Evolutionary conservation across 2,329 filamentous ascomycete species (phyloP).

Genomic region (Cadophora sp.): DNA sequence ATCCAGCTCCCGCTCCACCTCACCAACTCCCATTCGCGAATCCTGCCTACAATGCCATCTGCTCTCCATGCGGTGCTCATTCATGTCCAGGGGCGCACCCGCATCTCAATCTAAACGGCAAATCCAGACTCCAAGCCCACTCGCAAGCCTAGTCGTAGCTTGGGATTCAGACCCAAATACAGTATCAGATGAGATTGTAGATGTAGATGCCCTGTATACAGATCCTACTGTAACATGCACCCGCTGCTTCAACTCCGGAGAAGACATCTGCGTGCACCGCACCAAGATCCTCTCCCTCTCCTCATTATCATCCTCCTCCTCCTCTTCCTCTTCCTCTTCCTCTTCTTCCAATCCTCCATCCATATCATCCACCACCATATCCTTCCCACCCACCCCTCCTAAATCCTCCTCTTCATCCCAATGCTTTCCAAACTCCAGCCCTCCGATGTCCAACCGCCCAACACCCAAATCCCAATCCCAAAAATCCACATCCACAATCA

Average conservation of each 20-base stretch:
- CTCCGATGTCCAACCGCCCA: too few species aligned
- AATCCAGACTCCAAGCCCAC: not conserved
- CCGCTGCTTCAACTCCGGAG: constrained; percentile 4
- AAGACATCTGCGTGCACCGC: constrained; percentile 15
- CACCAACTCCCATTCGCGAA: not conserved
- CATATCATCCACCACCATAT: not conserved
- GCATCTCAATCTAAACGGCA: not conserved
- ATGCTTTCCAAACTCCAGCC: too few species aligned
- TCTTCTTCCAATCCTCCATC: too few species aligned
- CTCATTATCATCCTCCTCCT: not conserved
- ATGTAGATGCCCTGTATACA: not conserved
- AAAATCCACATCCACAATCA: too few species aligned
- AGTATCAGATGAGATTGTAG: not conserved
- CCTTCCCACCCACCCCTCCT: not conserved
- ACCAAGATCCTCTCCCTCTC: not conserved
- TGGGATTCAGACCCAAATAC: not conserved
- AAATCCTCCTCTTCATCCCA: not conserved
- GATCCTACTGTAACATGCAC: not conserved
- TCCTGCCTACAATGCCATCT: constrained; percentile 22
- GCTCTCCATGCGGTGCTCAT: constrained; percentile 8
- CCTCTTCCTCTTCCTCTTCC: too few species aligned
- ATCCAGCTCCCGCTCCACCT: not conserved
- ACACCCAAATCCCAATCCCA: too few species aligned
- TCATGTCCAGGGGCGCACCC: not conserved
- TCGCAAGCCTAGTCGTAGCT: not conserved